Base-by-base conservation (phyloP, 768 basidiomycete genomes). In the Coprinopsis strossmayeri region DNA sequence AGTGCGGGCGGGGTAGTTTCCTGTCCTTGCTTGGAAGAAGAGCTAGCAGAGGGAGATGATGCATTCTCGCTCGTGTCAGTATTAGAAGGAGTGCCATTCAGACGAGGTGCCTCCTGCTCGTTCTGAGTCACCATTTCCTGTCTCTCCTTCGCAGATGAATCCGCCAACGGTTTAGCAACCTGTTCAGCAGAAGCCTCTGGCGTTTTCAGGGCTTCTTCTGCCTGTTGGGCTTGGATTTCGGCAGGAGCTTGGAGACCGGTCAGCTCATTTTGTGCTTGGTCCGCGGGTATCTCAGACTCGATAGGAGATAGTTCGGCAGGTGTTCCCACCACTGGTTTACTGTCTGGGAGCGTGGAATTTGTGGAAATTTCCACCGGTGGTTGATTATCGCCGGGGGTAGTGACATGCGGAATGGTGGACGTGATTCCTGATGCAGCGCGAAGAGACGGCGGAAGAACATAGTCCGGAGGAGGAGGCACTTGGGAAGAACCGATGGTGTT, bases 401-500 rank as follows among this genome's bases (percentile, higher is more conserved):
- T 23, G 40, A 5, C 10, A 23, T 42, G 23, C 25, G 40, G 40
- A 24, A 13, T 24, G 37, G 35, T 7, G 5, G 37, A 18, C 21
- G 40, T 13, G 43, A n/a, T 32, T 20, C 15, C 5, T 32, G 43
- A 9, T 23, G 41, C 18, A n/a, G 46, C 23, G 24, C 49, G 42
- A 26, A 34, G 49, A 12, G 49, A 32, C 2, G 49, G 49, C 26
- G 49, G 49, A 21, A 50, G 49, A 13, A 50, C 49, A 24, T 17
- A 50, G 26, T 50, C 49, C 26, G 49, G 49, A 40, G 44, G 46
- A 23, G 41, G 25, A 5, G 47, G 50, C 41, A 41, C 48, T 15
- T 55, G 53, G 2, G 42, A 28, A 42, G 60, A 47, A 23, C 50
- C 52, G 27, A 55, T 47, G 2, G 64, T 64, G 54, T 63, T 67